Evolutionary conservation across 768 basidiomycete genomes (phyloP).

Genomic region (Rhodocollybia butyracea): DNA sequence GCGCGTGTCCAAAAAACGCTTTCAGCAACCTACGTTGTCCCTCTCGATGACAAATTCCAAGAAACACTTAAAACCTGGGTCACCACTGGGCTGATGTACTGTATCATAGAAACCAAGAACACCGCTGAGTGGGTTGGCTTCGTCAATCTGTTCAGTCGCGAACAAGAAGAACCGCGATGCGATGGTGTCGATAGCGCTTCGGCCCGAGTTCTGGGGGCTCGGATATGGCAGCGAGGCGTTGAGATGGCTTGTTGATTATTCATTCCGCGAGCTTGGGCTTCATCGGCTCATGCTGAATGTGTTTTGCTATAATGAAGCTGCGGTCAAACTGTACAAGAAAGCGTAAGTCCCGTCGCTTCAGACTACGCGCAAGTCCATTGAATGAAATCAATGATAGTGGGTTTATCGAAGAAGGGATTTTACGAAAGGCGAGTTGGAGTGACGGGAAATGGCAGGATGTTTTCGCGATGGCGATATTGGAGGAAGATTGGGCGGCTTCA

Average conservation of each 20-base stretch:
- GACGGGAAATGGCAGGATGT: conserved; percentile 35
- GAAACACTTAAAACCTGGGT: neutral
- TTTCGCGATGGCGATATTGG: conserved; percentile 34
- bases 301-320: conserved; percentile 34
- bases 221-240: no score
- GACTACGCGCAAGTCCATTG: neutral
- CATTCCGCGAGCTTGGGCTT: conserved; percentile 35
- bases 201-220: no score
- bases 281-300: conserved; percentile 39
- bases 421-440: conserved; percentile 31
- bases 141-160: neutral
- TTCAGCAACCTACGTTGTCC: conserved; percentile 12
- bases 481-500: conserved; percentile 34
- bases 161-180: conserved; percentile 24
- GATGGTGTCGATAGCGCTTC: conserved; percentile 27
- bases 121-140: neutral
- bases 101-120: neutral
- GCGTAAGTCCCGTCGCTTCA: conserved; percentile 27
- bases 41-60: conserved; percentile 1
- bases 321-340: conserved; percentile 37
- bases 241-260: conserved; percentile 38
- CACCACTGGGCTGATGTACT: neutral
- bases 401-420: conserved; percentile 36
- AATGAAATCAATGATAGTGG: conserved; percentile 20
- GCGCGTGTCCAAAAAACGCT: conserved; percentile 20